phyloP scores from a whole-genome alignment of 176 grass and related monocot genomes.

The Microstegium vimineum region DNA sequence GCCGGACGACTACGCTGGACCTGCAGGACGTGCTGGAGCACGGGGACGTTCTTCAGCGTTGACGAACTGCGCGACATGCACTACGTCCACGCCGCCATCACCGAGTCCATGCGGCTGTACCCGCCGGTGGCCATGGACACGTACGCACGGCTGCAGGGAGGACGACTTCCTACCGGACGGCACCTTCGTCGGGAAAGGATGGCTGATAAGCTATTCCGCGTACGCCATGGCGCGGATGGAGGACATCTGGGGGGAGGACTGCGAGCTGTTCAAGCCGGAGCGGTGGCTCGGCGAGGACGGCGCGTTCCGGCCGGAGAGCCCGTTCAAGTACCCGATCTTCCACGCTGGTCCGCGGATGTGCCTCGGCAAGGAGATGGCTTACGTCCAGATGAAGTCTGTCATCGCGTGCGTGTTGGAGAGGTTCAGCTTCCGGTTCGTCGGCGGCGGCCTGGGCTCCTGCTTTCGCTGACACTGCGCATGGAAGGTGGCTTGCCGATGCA shows the following conservation, averaged over 20 bases:
- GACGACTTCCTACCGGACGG: constrained; percentile 53
- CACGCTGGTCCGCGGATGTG: constrained; percentile 61
- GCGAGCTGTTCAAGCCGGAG: constrained; percentile 53
- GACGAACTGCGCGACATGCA: constrained; percentile 63
- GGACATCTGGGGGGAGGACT: constrained; percentile 55
- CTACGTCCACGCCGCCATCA: constrained; percentile 56
- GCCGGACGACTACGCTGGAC: constrained; percentile 36
- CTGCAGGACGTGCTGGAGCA: constrained; percentile 62
- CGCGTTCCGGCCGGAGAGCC: constrained; percentile 50
- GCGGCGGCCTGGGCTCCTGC: constrained; percentile 21
- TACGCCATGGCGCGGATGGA: constrained; percentile 50
- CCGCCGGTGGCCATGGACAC: constrained; percentile 57
- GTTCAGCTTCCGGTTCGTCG: constrained; percentile 32
- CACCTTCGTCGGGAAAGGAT: constrained; percentile 51
- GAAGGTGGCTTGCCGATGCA: constrained; percentile 41
- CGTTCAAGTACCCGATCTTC: constrained; percentile 54
- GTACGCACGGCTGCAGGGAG: constrained; percentile 32
- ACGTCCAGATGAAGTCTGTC: constrained; percentile 77
- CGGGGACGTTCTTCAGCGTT: constrained; percentile 47
- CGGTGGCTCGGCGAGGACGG: constrained; percentile 55
- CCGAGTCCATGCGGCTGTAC: constrained; percentile 67
- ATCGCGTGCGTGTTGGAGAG: constrained; percentile 44
- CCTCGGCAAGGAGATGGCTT: constrained; percentile 76
- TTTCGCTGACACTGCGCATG: constrained; percentile 57
- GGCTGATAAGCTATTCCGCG: constrained; percentile 42